Evolutionary conservation across 2,329 filamentous ascomycete genomes (phyloP), one percentile per base, ranked within the genome.

Genomic region (Monosporascus sp.): DNA sequence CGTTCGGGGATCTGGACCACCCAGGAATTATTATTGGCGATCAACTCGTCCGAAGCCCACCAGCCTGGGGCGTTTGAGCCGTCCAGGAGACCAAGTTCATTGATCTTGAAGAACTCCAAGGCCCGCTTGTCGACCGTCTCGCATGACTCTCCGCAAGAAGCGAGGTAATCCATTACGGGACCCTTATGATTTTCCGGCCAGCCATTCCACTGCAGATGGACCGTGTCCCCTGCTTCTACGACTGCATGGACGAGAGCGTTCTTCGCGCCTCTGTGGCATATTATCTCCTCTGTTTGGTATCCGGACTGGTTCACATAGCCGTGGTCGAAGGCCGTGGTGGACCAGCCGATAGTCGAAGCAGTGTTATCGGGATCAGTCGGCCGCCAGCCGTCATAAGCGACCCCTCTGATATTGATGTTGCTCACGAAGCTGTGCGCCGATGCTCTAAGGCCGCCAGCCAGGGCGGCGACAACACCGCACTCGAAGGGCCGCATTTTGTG

Each of bases 1-100:
- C 60, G 62, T 47, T 61, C 57, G 38, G 77, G 77, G 47, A 80
- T 74, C 41, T 72, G 74, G 20, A 78, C 68, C 49, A 71, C 69
- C 72, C 74, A 78, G 49, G 69, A 74, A 67, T 75, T 76, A 67
- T 79, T 78, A 63, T 75, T 73, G 53, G 68, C 62, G 60, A 78
- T 77, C 54, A 81, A 68, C 15, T 75, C 61, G 56, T 73, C 71
- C 3, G 65, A 59, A 9, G 62, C 66, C 72, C 72, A 74, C 5
- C 51, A 66, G 5, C 65, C 65, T 2, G 60, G 61, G 0, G 62
- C 65, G 20, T 68, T 47, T 22, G 56, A 54, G 6, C 60, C 62
- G 24, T 65, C 66, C 49, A 72, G 58, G 38, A 67, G 57, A 5
- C 67, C 62, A 6, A 61, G 61, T 44, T 64, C 58, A 54, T 64